Evolutionary conservation across 1,284 basidiomycete genomes (phyloP), one percentile per base, ranked within the genome.

Genomic region (Tylopilus sp.): DNA sequence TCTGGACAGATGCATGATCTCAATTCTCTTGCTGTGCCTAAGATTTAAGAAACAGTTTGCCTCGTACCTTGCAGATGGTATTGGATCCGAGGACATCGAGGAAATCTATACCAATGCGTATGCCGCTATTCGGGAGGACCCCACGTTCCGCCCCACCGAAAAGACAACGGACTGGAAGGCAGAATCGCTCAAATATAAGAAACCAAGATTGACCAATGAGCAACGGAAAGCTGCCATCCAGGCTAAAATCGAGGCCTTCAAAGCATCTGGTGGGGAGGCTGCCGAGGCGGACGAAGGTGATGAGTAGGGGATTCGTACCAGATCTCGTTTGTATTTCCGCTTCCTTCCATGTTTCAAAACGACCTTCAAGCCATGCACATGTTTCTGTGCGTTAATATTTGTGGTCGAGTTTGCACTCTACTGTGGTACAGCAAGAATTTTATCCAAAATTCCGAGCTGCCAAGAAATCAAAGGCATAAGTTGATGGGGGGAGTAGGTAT

Each of bases 41-140:
- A 92, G 90, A 65, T 98, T 98, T 84, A 97, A 97, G 84, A 98
- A 96, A 81, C 96, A 98, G 70, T 98, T 98, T 75, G 68, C 96
- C 12, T 82, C 84, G 33, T 98, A 98, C 75, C 92, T 99, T 57
- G 93, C 90, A 41, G 93, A 97, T 70, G 97, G 89, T 60, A 74
- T 99, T 60, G 92, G 92, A 54, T 96, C 93, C 3, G 97, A 96
- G 59, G 96, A 99, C 67, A 93, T 99, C 4, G 94, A 99, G 74
- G 97, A 98, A 70, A 88, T 99, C 60, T 98, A 90, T 78, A 82
- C 82, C 49, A 86, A 85, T 61, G 93, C 92, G 2, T 89, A 94
- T 72, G 85, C 88, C 46, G 90, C 92, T 55, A 99, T 99, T 73
- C 92, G 97, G 57, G 95, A 96, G 70, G 87, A 97, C 72, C 96